These are phyloP conservation scores for Arachis stenosperma DNA, from an alignment of 306 rosid genomes.

Conservation along the genomic window DNA sequence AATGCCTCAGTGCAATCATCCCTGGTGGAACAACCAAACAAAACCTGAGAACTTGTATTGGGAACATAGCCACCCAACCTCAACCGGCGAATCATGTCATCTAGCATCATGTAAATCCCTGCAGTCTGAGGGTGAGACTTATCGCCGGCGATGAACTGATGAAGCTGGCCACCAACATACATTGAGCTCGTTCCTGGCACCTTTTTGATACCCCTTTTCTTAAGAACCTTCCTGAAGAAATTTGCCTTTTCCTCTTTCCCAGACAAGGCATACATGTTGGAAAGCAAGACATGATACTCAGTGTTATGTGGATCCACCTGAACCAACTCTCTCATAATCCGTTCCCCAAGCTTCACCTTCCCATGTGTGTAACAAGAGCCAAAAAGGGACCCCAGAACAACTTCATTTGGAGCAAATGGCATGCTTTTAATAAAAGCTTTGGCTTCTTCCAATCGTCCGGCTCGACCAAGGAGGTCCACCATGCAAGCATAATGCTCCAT, in stretches of 20 bases:
- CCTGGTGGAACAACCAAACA: conserved; percentile 45
- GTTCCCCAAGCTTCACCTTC: conserved; percentile 61
- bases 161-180: conserved; percentile 59
- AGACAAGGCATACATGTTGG: conserved; percentile 63
- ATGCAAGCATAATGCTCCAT: conserved; percentile 78
- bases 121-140: conserved; percentile 55
- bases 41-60: conserved; percentile 56
- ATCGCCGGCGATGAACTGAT: conserved; percentile 72
- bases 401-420: conserved; percentile 74
- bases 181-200: conserved; percentile 75
- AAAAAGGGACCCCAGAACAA: conserved; percentile 72
- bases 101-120: conserved; percentile 57
- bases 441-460: conserved; percentile 70
- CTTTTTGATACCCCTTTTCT: conserved; percentile 61
- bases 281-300: conserved; percentile 67
- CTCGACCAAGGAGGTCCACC: conserved; percentile 76
- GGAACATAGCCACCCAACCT: conserved; percentile 73
- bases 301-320: conserved; percentile 62
- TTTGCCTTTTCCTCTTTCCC: conserved; percentile 66
- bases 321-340: conserved; percentile 53
- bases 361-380: conserved; percentile 67
- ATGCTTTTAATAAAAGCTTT: conserved; percentile 48
- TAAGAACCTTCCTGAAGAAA: conserved; percentile 56
- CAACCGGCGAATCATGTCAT: conserved; percentile 63
- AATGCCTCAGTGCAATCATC: conserved; percentile 43